phyloP scores from a whole-genome alignment of 768 basidiomycete species.

The Hydnum rufescens region DNA sequence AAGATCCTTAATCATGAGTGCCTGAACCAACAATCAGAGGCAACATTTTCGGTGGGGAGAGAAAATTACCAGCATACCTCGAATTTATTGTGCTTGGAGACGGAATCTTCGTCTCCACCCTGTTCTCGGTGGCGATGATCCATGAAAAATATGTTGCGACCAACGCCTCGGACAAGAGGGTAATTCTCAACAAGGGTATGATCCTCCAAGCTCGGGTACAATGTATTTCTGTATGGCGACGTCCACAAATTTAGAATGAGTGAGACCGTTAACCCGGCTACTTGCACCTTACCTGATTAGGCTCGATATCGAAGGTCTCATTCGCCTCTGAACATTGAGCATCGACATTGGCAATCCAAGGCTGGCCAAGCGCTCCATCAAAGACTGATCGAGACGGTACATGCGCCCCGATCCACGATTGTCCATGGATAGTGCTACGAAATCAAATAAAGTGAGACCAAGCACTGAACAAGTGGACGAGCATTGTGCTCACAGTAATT shows the following conservation, averaged over 20 bases:
- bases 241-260: too few relatives aligned
- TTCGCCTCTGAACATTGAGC: slow-evolving; percentile 52
- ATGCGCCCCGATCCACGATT: slow-evolving; percentile 29
- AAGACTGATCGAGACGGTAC: slow-evolving; percentile 48
- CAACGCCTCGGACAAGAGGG: slow-evolving; percentile 39
- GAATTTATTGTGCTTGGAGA: slow-evolving; percentile 43
- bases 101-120: slow-evolving; percentile 37
- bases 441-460: neutral
- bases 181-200: slow-evolving; percentile 32
- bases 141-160: slow-evolving; percentile 47
- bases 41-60: neutral
- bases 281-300: slow-evolving; percentile 28
- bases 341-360: slow-evolving; percentile 43
- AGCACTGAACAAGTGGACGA: neutral
- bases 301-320: slow-evolving; percentile 49
- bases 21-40: slow-evolving; percentile 14
- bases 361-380: slow-evolving; percentile 52
- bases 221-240: slow-evolving; percentile 26
- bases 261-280: neutral
- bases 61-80: slow-evolving; percentile 28
- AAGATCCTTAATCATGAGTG: slow-evolving; percentile 30
- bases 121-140: slow-evolving; percentile 42
- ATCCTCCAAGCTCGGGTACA: slow-evolving; percentile 43
- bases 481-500: slow-evolving; percentile 30
- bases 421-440: slow-evolving; percentile 46